Evolutionary conservation across 305 asterid genomes (phyloP), one percentile per base, ranked within the genome.

Genomic region (Ilex paraguariensis): DNA sequence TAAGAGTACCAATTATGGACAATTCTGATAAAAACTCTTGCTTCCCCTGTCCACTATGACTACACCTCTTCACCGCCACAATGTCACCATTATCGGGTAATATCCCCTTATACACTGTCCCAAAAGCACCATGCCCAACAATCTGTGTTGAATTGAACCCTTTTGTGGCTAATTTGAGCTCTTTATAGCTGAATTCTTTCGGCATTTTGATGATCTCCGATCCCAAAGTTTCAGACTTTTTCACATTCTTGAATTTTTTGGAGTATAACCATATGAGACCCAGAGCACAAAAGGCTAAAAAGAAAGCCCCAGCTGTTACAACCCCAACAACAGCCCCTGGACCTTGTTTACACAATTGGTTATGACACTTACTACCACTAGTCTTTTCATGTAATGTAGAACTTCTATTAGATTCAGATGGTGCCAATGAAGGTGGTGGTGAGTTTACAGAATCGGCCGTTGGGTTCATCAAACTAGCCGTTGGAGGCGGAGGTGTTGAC

Each of bases 1-100:
- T 72, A 32, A 93, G 86, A 0, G 97, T 79, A 9, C 90, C 95
- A 13, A 90, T 90, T 15, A 90, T 90, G 10, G 96, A 87, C 46
- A 93, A 72, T 63, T 93, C 97, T 0, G 98, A 79, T 7, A 93
- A 52, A 59, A 93, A 90, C 81, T 93, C 98, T 5, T 82, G 21
- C 32, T 84, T 89, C 71, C 98, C 97, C 72, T 93, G 97, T 4
- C 95, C 95, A n/a, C 31, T 71, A 64, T 90, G 96, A 48, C 87
- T 84, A 70, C 97, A 93, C 63, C 96, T 74, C 71, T 93, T 93
- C 15, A 93, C 97, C 17, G 99, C 99, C 56, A 90, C 89, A 15
- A 65, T 51, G 60, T 72, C 90, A 50, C 92, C 91, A 3, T 75
- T 73, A 1, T 70, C 73, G 11, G 95, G 81, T 54, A 93, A 60